Conservation (phyloP, 2,329 filamentous ascomycete species). For the Gliomastix tumulicola region DNA sequence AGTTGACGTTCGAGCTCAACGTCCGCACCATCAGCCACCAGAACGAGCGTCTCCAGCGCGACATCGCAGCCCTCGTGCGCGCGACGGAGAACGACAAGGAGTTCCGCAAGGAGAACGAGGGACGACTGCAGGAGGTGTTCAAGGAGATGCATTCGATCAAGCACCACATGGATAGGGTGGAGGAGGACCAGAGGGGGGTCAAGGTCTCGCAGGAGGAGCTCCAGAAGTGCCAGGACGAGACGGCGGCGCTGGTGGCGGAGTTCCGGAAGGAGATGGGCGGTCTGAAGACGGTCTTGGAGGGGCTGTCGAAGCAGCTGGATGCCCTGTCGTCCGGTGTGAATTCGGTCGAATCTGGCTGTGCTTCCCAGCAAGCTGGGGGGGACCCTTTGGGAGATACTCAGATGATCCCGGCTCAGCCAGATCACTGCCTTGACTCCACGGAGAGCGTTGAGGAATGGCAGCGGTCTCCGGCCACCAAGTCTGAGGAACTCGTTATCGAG, state of each 20-base stretch:
- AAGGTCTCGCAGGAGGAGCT: conserved; percentile 5
- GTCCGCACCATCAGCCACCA: conserved; percentile 18
- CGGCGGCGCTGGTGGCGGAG: conserved; percentile 7
- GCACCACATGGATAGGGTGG: conserved; percentile 11
- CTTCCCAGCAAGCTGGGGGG: background rate
- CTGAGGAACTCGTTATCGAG: conserved; percentile 1
- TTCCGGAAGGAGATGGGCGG: conserved; percentile 14
- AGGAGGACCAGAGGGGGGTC: conserved; percentile 5
- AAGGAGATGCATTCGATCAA: conserved; percentile 22
- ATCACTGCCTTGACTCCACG: background rate
- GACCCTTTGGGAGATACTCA: too few relatives aligned
- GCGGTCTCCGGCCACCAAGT: too few relatives aligned
- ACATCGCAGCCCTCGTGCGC: conserved; percentile 16
- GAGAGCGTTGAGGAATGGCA: background rate
- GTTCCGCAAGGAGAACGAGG: conserved; percentile 19
- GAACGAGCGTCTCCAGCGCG: conserved; percentile 18
- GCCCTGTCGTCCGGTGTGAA: conserved; percentile 9
- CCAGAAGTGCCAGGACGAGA: conserved; percentile 12
- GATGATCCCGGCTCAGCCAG: too few relatives aligned
- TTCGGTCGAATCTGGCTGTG: background rate
- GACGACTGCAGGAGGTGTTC: conserved; percentile 17
- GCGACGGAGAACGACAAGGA: conserved; percentile 16
- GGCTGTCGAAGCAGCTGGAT: conserved; percentile 13
- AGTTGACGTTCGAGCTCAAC: conserved; percentile 27
- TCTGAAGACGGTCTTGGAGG: conserved; percentile 13